Base-by-base conservation (phyloP, 768 basidiomycete genomes). In the Trichaptum fuscoviolaceum region DNA sequence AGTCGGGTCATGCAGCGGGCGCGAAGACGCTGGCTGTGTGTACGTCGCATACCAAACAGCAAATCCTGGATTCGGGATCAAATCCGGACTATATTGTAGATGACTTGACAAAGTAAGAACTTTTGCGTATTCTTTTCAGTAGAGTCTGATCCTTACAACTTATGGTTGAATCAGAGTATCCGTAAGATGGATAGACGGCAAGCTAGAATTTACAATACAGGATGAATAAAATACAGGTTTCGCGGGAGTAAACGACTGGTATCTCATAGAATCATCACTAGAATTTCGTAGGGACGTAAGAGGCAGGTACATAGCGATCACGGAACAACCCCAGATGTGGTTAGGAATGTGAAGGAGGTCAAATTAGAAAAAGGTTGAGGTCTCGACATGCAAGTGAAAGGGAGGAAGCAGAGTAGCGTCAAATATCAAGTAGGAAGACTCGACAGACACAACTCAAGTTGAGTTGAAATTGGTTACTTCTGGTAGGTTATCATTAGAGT, bases 11-110 rank as follows among this genome's bases (percentile, higher is more conserved):
- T 61, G 87, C 90, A 7, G 90, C 93, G 20, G 92, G 93, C 12
- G 83, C 90, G 62, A 81, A 76, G 61, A 91, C 90, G 0, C 82
- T 96, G 17, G 95, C 90, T 0, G 91, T 95, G 0, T 92, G 91
- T 73, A 96, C 95, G 35, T 91, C 90, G 6, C 91, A 94, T 64
- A 72, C 83, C 26, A 79, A 85, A 20, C 82, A 84, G 57, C 74
- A 74, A 35, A 79, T 95, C 62, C 67, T 83, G 18, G 77, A 79
- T 63, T 80, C 83, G 57, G 84, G 81, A 12, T 82, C 87, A 63
- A 74, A 80, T 24, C 83, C 89, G 2, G 85, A 92, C 71, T 90
- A 82, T 72, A 83, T 94, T 59, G 87, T 92, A 17, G 74, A 80
- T 18, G 87, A 93, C 75, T 78, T 96, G 58, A 83, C 86, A 20